Percentiles rank a stretch among this genome's conserved stretches.
Evolutionary conservation across 805 yeast species (phyloP).

Genomic region (Wickerhamomyces ciferrii): DNA sequence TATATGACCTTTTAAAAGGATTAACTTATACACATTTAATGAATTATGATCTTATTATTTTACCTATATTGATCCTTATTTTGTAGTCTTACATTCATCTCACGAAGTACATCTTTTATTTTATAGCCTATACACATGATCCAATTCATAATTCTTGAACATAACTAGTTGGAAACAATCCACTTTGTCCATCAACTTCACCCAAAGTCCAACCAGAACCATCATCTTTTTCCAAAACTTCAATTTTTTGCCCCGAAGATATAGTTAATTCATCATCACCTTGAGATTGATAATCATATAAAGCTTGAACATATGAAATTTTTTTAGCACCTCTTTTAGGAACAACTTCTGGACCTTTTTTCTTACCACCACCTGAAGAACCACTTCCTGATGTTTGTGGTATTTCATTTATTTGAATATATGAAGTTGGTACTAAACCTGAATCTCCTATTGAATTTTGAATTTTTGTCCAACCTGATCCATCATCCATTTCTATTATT

Average conservation of each 20-base stretch:
- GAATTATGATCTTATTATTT: too few relatives aligned
- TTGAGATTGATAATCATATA: conserved; percentile 72
- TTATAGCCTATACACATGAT: too few relatives aligned
- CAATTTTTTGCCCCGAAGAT: conserved; percentile 65
- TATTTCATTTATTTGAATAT: conserved; percentile 3
- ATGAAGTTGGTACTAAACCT: conserved; percentile 74
- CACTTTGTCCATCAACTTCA: conserved; percentile 58
- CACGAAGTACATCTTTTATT: too few relatives aligned
- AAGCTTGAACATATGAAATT: conserved; percentile 57
- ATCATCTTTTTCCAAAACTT: conserved; percentile 63
- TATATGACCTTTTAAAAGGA: too few relatives aligned
- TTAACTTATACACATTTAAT: too few relatives aligned
- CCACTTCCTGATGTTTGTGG: conserved; percentile 7
- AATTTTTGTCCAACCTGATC: conserved; percentile 86
- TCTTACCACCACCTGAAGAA: conserved; percentile 26
- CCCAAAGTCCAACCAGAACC: conserved; percentile 95
- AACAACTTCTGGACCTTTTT: conserved; percentile 73
- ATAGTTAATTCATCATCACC: conserved; percentile 79
- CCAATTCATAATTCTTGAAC: conserved; percentile 12
- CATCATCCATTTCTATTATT: conserved; percentile 53
- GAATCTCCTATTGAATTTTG: conserved; percentile 33
- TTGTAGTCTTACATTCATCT: too few relatives aligned
- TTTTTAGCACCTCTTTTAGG: conserved; percentile 72
- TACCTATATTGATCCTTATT: too few relatives aligned
- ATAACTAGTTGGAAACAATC: conserved; percentile 79